These are phyloP conservation scores for Aureobasidium sp. DNA, from an alignment of 2,329 filamentous ascomycete genomes.

Conservation along the genomic window DNA sequence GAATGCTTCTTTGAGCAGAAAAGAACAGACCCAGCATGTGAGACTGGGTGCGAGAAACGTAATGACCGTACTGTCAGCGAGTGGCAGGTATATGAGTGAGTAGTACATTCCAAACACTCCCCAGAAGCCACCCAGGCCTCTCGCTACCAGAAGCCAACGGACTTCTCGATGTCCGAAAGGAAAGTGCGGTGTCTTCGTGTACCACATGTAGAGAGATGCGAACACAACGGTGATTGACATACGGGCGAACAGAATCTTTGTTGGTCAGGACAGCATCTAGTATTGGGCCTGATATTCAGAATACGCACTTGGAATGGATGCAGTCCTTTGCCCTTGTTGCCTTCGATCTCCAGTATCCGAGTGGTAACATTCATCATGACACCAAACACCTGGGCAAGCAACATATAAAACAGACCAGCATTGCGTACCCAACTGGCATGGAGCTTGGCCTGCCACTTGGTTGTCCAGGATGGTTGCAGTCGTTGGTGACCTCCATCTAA, in stretches of 20 bases:
- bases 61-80: constrained; percentile 83
- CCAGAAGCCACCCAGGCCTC: constrained; percentile 67
- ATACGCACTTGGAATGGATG: constrained; percentile 63
- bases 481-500: constrained; percentile 2
- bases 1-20: constrained; percentile 70
- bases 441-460: constrained; percentile 26
- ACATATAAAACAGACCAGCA: constrained; percentile 65
- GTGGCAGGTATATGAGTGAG: constrained; percentile 68
- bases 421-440: constrained; percentile 55
- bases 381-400: constrained; percentile 72
- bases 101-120: constrained; percentile 74
- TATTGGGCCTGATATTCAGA: background rate
- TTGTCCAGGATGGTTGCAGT: constrained; percentile 14
- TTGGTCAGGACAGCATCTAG: background rate
- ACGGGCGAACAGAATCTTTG: constrained; percentile 65
- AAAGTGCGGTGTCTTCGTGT: constrained; percentile 57
- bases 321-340: constrained; percentile 61
- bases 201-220: constrained; percentile 68
- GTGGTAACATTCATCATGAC: constrained; percentile 80
- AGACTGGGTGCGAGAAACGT: constrained; percentile 78
- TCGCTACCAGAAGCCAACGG: constrained; percentile 57
- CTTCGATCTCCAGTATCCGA: constrained; percentile 62
- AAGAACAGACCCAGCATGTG: constrained; percentile 71
- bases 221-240: constrained; percentile 67
- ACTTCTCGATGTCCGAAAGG: constrained; percentile 64